Evolutionary conservation across 441 rosid species (phyloP).

Genomic region (Pelargonium myrrhifolium): DNA sequence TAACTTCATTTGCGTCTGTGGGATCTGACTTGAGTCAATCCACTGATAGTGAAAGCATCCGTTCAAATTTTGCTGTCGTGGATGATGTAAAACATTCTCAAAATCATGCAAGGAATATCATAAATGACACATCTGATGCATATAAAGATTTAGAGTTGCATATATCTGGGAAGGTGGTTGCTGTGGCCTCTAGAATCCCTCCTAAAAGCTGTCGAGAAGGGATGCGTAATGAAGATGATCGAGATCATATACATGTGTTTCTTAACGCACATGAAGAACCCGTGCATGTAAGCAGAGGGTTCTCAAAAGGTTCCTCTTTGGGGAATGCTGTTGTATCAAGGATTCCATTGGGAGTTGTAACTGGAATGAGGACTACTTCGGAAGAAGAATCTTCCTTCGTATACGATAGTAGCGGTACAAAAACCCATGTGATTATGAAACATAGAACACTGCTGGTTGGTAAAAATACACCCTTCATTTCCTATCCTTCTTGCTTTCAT

Average conservation of each 20-base stretch:
- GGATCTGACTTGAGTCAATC: constrained; percentile 23
- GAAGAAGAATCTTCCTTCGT: constrained; percentile 86
- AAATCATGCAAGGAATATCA: constrained; percentile 22
- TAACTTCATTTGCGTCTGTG: constrained; percentile 34
- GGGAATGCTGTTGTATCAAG: constrained; percentile 28
- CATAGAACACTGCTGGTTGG: constrained; percentile 90
- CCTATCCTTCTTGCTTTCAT: constrained; percentile 7
- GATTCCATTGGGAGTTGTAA: constrained; percentile 61
- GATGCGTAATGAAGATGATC: constrained; percentile 32
- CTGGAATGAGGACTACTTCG: constrained; percentile 62
- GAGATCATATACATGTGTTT: constrained; percentile 68
- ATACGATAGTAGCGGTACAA: constrained; percentile 54
- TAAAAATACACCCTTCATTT: constrained; percentile 24
- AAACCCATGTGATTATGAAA: constrained; percentile 82
- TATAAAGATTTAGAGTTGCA: constrained; percentile 78
- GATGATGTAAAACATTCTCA: constrained; percentile 29
- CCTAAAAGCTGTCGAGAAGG: constrained; percentile 38
- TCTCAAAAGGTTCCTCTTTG: constrained; percentile 20
- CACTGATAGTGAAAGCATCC: constrained; percentile 26
- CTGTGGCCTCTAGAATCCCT: constrained; percentile 66
- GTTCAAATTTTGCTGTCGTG: constrained; percentile 18
- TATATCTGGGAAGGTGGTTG: constrained; percentile 68
- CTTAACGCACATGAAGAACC: constrained; percentile 42
- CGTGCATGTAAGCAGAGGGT: constrained; percentile 16
- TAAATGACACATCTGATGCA: constrained; percentile 46